Evolutionary conservation across 2,329 filamentous ascomycete genomes (phyloP), one percentile per base, ranked within the genome.

Genomic region (Venturiaceae sp.): DNA sequence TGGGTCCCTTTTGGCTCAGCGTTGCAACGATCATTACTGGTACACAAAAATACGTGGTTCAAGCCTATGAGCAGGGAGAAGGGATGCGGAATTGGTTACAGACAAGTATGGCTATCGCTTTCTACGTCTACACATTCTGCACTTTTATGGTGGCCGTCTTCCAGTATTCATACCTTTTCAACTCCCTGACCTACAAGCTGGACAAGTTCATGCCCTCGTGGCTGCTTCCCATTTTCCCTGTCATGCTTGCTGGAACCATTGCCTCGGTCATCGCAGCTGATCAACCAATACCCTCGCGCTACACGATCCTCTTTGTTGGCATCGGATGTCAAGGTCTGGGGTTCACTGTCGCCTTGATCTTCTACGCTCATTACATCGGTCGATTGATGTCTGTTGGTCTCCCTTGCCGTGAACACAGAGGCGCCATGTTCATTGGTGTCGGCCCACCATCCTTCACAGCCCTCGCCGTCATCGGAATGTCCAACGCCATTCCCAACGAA

Each of bases 1-100:
- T 89, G 58, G 84, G 86, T 3, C 85, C 86, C 0, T 87, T 85
- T 68, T 88, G 87, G 77, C 77, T 92, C 5, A 82, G 82, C 3
- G 64, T 88, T 8, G 83, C 85, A 3, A 84, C 86, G 0, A 78
- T 90, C 60, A 81, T 92, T 62, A 83, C 83, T 4, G 81, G 82
- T 59, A 83, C 85, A 0, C 80, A 88, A 53, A 74, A 78, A 1
- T 91, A 88, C 66, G 85, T 81, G 19, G 81, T 87, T 14, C 80
- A 83, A 0, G 71, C 76, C 1, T 72, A 79, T 16, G 80, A 81
- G 0, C 26, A 47, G 26, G 41, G 44, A n/a, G n/a, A 33, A 23
- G 39, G 28, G 21, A 57, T 36, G 39, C 16, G 55, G 30, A 65
- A 72, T 0, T 80, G 80, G 65, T 79, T 88, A 11, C 72, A 81